phyloP scores from a whole-genome alignment of 495 filamentous ascomycete genomes.

The Aspergillus campestris region DNA sequence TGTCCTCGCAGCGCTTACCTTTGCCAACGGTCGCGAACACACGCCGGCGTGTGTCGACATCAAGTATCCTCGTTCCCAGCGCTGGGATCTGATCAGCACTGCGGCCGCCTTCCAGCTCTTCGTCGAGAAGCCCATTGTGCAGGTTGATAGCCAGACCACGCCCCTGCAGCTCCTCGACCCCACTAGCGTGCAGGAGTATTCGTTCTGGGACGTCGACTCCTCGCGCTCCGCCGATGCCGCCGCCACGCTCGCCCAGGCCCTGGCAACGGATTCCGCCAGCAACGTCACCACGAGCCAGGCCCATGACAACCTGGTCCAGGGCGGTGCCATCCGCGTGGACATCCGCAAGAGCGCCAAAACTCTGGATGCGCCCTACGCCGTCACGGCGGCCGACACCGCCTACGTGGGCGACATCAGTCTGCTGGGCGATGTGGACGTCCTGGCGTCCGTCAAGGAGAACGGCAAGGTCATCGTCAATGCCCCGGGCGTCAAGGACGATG shows the following conservation, averaged over 20 bases:
- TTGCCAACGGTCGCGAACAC: constrained; percentile 55
- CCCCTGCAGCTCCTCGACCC: constrained; percentile 41
- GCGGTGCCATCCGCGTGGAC: constrained; percentile 76
- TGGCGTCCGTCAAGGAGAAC: constrained; percentile 59
- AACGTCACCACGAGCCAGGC: constrained; percentile 69
- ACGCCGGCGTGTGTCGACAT: constrained; percentile 62
- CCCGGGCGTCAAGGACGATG: constrained; percentile 72
- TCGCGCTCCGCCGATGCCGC: constrained; percentile 59
- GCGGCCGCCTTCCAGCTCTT: constrained; percentile 58
- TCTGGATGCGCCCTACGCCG: constrained; percentile 73
- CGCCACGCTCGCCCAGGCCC: constrained; percentile 55
- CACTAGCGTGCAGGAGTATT: constrained; percentile 62
- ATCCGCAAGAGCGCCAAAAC: constrained; percentile 74
- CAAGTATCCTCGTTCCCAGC: constrained; percentile 77
- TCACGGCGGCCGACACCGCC: constrained; percentile 68
- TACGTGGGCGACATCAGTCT: constrained; percentile 74
- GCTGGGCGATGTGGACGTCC: constrained; percentile 62
- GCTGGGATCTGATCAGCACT: constrained; percentile 74
- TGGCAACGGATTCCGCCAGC: constrained; percentile 64
- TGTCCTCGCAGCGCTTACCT: constrained; percentile 74
- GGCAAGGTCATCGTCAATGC: constrained; percentile 69
- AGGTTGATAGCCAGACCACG: constrained; percentile 21
- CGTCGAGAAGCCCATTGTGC: constrained; percentile 46
- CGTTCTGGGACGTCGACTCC: constrained; percentile 87
- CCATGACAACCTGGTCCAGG: constrained; percentile 81